Evolutionary conservation across 768 basidiomycete species (phyloP).

Genomic region (Hygrophoropsis aurantiaca): DNA sequence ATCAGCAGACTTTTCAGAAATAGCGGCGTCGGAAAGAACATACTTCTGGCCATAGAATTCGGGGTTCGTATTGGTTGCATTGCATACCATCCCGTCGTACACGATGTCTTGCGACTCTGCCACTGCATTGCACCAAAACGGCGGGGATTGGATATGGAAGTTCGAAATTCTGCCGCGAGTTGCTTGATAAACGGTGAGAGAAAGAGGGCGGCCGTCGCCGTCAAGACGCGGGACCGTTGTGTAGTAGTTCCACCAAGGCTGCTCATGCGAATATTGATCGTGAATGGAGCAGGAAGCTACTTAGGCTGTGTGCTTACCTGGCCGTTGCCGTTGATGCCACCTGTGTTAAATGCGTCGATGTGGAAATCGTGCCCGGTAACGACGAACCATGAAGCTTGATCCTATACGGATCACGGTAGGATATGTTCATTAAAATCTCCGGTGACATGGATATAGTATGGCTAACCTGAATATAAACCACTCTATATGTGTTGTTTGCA

Average conservation of each 20-base stretch:
- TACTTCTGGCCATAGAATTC: slow-evolving; percentile 51
- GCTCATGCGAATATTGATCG: not conserved
- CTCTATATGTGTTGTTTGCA: slow-evolving; percentile 52
- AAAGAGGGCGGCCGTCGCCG: slow-evolving; percentile 59
- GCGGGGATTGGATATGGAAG: slow-evolving; percentile 53
- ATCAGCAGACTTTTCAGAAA: not conserved
- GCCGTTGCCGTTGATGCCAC: slow-evolving; percentile 61
- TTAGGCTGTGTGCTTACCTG: slow-evolving; percentile 34
- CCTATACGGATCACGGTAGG: slow-evolving; percentile 31
- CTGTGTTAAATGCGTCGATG: slow-evolving; percentile 53
- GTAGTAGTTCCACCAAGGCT: slow-evolving; percentile 61
- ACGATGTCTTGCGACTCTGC: slow-evolving; percentile 48
- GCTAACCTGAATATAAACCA: slow-evolving; percentile 61
- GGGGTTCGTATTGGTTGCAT: slow-evolving; percentile 57
- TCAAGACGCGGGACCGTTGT: slow-evolving; percentile 45
- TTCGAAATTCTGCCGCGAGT: slow-evolving; percentile 41
- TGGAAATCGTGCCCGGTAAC: slow-evolving; percentile 55
- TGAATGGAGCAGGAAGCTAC: not conserved
- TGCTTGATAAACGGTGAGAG: slow-evolving; percentile 49
- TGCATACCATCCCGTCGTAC: slow-evolving; percentile 58
- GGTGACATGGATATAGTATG: not conserved
- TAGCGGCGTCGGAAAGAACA: slow-evolving; percentile 8
- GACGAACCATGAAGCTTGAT: slow-evolving; percentile 65
- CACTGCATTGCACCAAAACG: slow-evolving; percentile 62
- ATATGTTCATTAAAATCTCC: too few relatives aligned